These are phyloP conservation scores for Eleusine indica DNA, from an alignment of 176 grass and related monocot genomes.

Conservation along the genomic window DNA sequence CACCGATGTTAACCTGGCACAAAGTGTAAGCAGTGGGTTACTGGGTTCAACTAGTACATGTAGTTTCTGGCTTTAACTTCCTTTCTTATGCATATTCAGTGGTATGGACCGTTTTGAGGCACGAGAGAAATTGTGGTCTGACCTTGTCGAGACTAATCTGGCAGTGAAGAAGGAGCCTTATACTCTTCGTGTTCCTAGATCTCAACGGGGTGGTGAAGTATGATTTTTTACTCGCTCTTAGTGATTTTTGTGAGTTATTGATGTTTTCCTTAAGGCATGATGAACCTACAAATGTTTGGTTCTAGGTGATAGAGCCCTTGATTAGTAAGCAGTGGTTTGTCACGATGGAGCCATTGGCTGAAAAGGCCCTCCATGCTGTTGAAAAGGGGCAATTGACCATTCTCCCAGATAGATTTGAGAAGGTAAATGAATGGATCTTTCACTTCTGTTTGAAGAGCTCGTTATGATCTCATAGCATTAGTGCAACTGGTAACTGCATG, in stretches of 20 bases:
- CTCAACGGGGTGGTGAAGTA: slow-evolving; percentile 97
- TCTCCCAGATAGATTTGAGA: slow-evolving; percentile 98
- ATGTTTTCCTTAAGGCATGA: slow-evolving; percentile 34
- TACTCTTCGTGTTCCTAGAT: slow-evolving; percentile 91
- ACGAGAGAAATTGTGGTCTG: slow-evolving; percentile 89
- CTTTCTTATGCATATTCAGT: slow-evolving; percentile 53
- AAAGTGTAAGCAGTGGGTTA: slow-evolving; percentile 27
- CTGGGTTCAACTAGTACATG: background rate
- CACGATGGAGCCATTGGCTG: slow-evolving; percentile 90
- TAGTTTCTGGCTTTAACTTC: slow-evolving; percentile 36
- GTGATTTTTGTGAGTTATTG: slow-evolving; percentile 23
- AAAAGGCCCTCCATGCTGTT: slow-evolving; percentile 88
- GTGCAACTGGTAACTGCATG: background rate
- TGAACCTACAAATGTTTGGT: slow-evolving; percentile 45
- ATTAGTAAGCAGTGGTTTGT: slow-evolving; percentile 99
- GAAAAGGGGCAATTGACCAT: slow-evolving; percentile 85
- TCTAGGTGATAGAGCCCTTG: slow-evolving; percentile 91
- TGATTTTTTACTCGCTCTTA: slow-evolving; percentile 52
- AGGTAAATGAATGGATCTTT: slow-evolving; percentile 59
- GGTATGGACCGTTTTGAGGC: slow-evolving; percentile 94
- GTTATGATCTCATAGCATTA: slow-evolving; percentile 7
- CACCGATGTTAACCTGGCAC: background rate
- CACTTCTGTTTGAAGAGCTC: background rate
- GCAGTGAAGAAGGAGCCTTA: slow-evolving; percentile 93
- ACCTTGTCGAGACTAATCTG: slow-evolving; percentile 87